These are phyloP conservation scores for Epichloe coenophiala DNA, from an alignment of 2,329 filamentous ascomycete species.

Conservation along the genomic window DNA sequence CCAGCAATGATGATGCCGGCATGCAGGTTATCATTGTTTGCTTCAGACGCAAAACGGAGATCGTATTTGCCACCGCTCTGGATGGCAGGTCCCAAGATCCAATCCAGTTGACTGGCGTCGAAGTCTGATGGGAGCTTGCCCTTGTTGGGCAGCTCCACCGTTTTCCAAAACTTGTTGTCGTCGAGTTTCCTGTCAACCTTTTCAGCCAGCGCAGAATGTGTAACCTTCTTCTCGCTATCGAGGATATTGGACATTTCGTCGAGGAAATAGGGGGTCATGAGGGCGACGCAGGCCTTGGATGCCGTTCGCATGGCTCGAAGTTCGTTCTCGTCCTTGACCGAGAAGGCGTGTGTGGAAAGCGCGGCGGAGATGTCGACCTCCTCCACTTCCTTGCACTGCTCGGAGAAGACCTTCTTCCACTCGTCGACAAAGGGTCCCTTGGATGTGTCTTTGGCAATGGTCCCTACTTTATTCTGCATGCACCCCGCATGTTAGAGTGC, in stretches of 20 bases:
- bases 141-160: slow-evolving; percentile 52
- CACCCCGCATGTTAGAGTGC: background rate
- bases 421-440: slow-evolving; percentile 87
- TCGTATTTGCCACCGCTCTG: slow-evolving; percentile 96
- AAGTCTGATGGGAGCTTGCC: slow-evolving; percentile 76
- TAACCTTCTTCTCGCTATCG: slow-evolving; percentile 94
- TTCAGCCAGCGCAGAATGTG: slow-evolving; percentile 72
- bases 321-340: slow-evolving; percentile 90
- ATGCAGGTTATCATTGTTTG: slow-evolving; percentile 72
- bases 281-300: slow-evolving; percentile 81
- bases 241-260: slow-evolving; percentile 96
- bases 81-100: slow-evolving; percentile 79
- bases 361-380: slow-evolving; percentile 76
- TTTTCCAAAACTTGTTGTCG: slow-evolving; percentile 86
- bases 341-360: slow-evolving; percentile 70
- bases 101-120: slow-evolving; percentile 79
- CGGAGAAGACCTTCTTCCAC: slow-evolving; percentile 75
- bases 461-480: slow-evolving; percentile 71
- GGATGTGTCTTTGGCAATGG: slow-evolving; percentile 71
- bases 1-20: slow-evolving; percentile 88
- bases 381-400: slow-evolving; percentile 72
- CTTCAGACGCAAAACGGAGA: slow-evolving; percentile 62
- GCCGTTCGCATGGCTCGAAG: slow-evolving; percentile 88
- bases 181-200: slow-evolving; percentile 88
- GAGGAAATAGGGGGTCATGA: slow-evolving; percentile 97